A percentile compares a stretch with the other conserved stretches of the same genome.
Evolutionary conservation across 352 stramenopile species (phyloP).

Genomic region (Phytophthora meadii): DNA sequence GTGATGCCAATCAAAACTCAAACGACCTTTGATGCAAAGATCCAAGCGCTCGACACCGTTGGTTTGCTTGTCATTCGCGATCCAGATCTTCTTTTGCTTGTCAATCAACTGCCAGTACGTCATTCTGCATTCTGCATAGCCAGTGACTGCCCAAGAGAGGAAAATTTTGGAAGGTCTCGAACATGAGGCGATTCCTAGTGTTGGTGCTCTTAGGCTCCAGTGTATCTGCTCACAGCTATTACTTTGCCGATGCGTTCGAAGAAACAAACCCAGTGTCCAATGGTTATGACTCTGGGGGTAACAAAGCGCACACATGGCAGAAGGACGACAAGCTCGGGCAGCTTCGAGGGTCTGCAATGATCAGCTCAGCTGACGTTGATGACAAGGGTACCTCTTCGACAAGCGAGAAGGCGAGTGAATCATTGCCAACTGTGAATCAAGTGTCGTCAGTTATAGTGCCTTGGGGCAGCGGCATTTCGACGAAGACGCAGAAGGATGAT

Average conservation of each 20-base stretch:
- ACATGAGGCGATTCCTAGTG: constrained; percentile 20
- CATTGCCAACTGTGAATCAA: constrained; percentile 3
- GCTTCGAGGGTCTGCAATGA: constrained; percentile 6
- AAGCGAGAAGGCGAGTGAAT: neutral
- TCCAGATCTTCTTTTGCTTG: constrained; percentile 15
- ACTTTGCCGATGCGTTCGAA: constrained; percentile 3
- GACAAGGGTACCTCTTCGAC: too few relatives aligned
- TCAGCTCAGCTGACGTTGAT: neutral
- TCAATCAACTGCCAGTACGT: constrained; percentile 13
- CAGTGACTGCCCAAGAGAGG: neutral
- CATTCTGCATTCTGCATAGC: constrained; percentile 13
- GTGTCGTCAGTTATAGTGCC: constrained; percentile 20
- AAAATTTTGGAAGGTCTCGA: neutral
- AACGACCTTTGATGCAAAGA: constrained; percentile 5
- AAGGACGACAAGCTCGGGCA: neutral
- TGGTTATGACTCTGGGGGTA: neutral
- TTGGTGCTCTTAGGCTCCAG: constrained; percentile 12
- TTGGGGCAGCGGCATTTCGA: constrained; percentile 1
- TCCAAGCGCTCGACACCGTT: neutral
- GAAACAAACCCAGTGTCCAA: neutral
- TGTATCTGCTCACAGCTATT: constrained; percentile 2
- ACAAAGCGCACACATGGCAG: neutral
- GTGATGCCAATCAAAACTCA: constrained; percentile 1
- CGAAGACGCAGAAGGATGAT: neutral
- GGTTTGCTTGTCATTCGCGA: constrained; percentile 17